Evolutionary conservation across 352 stramenopile genomes (phyloP), one percentile per base, ranked within the genome.

Genomic region (Pythium utonaiense): DNA sequence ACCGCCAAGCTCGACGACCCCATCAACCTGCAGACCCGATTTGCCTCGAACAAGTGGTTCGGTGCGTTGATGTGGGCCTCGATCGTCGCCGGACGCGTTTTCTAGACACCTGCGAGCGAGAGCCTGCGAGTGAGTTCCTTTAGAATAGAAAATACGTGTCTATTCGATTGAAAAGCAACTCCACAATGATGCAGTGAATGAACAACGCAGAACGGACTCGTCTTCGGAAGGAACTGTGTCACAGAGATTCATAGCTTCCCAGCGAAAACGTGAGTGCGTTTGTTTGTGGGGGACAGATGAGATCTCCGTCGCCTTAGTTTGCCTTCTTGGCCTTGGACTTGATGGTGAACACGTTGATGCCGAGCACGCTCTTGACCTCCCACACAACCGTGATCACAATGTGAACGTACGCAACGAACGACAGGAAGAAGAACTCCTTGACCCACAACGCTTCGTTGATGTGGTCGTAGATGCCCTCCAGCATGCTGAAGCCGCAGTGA

Each of bases 1-100:
- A 98, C 93, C 6, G 96, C 96, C 17, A 95, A 99, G 60, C 78
- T 98, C 22, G 78, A 98, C 63, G 81, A 98, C 70, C 80, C 84
- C 1, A 58, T 96, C 25, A 99, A 98, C 75, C 74, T 99, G 25
- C 91, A 96, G 51, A 65, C 83, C 33, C 86, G 95, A 21, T 99
- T 99, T 73, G 78, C 80, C 14, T 98, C 90, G 57, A 99, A 99
- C 77, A 94, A 93, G 54, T 92, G 74, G 71, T 86, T 96, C 31
- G 89, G 88, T 10, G 84, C 80, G 50, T 66, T 96, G 17, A 79
- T 97, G 67, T 91, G 91, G 48, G 79, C 66, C 22, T 93, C 84
- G 31, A 84, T 96, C 55, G 77, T 96, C 30, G 77, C 75, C 3
- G 86, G 85, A 30, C 94, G 94, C 27, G 64, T 84, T 21, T 31